phyloP scores from a whole-genome alignment of 495 filamentous ascomycete genomes.

The Neurospora sp. region DNA sequence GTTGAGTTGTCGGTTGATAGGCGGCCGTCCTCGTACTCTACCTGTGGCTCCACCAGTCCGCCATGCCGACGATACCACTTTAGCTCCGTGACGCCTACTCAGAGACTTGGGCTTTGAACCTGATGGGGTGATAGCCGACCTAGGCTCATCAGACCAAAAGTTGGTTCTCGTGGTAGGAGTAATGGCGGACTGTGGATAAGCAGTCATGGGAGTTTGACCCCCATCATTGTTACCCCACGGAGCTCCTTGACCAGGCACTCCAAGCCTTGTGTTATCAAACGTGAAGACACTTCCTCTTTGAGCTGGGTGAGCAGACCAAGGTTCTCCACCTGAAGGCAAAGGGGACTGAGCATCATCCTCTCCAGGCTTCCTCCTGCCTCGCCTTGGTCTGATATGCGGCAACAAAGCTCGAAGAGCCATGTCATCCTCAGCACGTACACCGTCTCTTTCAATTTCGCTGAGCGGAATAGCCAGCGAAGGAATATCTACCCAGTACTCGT shows the following conservation, averaged over 20 bases:
- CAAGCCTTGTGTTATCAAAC: conserved; percentile 20
- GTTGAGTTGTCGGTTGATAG: conserved; percentile 54
- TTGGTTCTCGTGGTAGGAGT: conserved; percentile 14
- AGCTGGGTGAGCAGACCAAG: conserved; percentile 41
- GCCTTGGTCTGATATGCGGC: conserved; percentile 81
- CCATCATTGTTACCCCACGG: conserved; percentile 27
- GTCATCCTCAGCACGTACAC: conserved; percentile 84
- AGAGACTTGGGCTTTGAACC: conserved; percentile 53
- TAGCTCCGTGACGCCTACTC: conserved; percentile 75
- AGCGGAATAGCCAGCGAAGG: conserved; percentile 55
- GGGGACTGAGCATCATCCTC: conserved; percentile 54
- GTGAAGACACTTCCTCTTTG: conserved; percentile 23
- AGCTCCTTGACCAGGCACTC: conserved; percentile 5
- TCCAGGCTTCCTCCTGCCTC: conserved; percentile 75
- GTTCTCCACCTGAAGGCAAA: conserved; percentile 40
- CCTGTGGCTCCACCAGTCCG: conserved; percentile 59
- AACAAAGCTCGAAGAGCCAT: conserved; percentile 81
- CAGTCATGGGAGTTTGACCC: conserved; percentile 40
- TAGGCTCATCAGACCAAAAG: conserved; percentile 34
- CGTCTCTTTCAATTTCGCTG: conserved; percentile 60
- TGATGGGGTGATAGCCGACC: conserved; percentile 65
- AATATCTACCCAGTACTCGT: conserved; percentile 76
- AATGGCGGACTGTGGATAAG: conserved; percentile 22
- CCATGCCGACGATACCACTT: conserved; percentile 92
- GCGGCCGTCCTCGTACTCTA: conserved; percentile 76